Evolutionary conservation across 2,329 filamentous ascomycete genomes (phyloP).

Genomic region (Fusarium sp.): DNA sequence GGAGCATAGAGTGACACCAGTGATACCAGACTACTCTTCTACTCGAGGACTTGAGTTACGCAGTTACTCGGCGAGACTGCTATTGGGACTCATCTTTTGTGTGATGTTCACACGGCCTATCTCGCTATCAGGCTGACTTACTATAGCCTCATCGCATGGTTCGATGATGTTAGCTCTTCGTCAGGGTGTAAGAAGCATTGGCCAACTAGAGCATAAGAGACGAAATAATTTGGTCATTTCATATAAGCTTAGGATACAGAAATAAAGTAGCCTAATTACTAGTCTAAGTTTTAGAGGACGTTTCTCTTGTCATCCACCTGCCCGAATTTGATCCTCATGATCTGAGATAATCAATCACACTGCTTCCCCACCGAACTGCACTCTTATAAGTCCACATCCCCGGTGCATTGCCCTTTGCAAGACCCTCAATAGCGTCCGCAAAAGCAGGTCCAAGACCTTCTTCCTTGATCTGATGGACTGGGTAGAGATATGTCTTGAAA

Average conservation of each 20-base stretch:
- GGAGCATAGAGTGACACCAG: constrained; percentile 6
- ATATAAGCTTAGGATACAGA: too few relatives aligned
- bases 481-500: constrained; percentile 40
- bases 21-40: constrained; percentile 2
- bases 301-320: neutral
- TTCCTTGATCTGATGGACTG: constrained; percentile 25
- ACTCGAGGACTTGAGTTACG: neutral
- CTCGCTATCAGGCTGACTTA: neutral
- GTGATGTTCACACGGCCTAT: neutral
- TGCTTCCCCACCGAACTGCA: constrained; percentile 27
- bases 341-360: constrained; percentile 27
- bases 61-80: neutral
- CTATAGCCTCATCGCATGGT: too few relatives aligned
- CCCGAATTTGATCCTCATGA: neutral
- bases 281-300: neutral
- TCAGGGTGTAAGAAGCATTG: too few relatives aligned
- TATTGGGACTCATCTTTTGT: neutral
- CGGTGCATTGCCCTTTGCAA: constrained; percentile 32
- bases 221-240: neutral
- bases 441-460: constrained; percentile 32
- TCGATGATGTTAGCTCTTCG: too few relatives aligned
- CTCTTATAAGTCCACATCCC: constrained; percentile 42
- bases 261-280: too few relatives aligned
- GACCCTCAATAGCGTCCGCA: constrained; percentile 34
- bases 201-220: neutral